These are phyloP conservation scores for Chloranthus sessilifolius DNA, from an alignment of 164 flowering plant species.

Conservation along the genomic window DNA sequence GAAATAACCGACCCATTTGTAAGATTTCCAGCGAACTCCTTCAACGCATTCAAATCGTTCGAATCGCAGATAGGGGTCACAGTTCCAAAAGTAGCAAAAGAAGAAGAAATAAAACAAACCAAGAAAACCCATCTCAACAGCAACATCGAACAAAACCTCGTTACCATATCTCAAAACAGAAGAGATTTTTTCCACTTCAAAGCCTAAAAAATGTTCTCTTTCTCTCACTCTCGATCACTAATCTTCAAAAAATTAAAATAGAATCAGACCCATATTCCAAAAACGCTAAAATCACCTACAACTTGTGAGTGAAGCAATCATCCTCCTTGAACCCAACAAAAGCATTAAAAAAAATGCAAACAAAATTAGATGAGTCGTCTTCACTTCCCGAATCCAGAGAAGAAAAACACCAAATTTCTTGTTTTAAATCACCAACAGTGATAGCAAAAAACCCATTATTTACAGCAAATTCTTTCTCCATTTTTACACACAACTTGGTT, in stretches of 20 bases:
- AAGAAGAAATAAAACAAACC: slow-evolving; percentile 30
- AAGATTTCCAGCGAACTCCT: slow-evolving; percentile 53
- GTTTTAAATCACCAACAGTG: slow-evolving; percentile 16
- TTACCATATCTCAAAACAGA: slow-evolving; percentile 25
- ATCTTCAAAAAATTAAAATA: slow-evolving; percentile 10
- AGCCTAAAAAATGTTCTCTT: background rate
- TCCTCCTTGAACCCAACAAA: slow-evolving; percentile 14
- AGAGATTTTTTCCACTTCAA: slow-evolving; percentile 1
- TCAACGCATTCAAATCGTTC: slow-evolving; percentile 46
- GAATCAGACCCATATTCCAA: slow-evolving; percentile 14
- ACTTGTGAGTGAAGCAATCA: slow-evolving; percentile 36
- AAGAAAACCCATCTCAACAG: slow-evolving; percentile 41
- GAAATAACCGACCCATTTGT: slow-evolving; percentile 39
- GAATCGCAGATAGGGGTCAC: slow-evolving; percentile 37
- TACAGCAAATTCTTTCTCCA: slow-evolving; percentile 12
- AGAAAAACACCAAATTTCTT: slow-evolving; percentile 1
- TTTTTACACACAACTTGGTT: too few species aligned
- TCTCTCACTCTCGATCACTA: background rate
- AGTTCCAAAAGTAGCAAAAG: slow-evolving; percentile 21
- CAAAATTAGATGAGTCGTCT: slow-evolving; percentile 15
- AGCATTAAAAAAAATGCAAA: too few species aligned
- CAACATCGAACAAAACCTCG: slow-evolving; percentile 20
- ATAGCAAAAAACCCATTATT: background rate
- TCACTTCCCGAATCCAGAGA: slow-evolving; percentile 17
- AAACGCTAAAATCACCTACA: background rate